Evolutionary conservation across 441 rosid genomes (phyloP), one percentile per base, ranked within the genome.

Genomic region (Euphorbia schlechtendalii): DNA sequence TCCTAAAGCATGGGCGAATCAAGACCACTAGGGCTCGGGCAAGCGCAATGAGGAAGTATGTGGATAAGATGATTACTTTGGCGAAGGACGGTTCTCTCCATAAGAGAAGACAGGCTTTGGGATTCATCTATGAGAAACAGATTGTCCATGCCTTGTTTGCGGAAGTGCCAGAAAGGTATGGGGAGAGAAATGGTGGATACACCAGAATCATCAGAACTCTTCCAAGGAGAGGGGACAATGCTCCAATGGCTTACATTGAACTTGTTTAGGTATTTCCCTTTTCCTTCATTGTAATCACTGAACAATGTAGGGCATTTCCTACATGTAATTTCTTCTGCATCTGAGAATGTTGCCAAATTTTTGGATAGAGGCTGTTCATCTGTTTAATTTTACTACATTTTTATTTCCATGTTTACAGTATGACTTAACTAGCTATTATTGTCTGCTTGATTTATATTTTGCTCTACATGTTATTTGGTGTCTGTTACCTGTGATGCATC

Each of bases 171-270:
- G 98, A 85, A 1, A 80, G 98, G 67, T 90, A 92, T 27, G 97
- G 98, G 0, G 94, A 88, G 0, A 76, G 97, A 48, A 83, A 90
- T 67, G 98, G 98, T 36, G 98, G 98, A 5, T 92, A 92, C 24
- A 92, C 97, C 8, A 80, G 98, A 70, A 92, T 92, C 67, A 83
- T 90, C 55, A 86, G 97, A 72, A 90, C 96, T 56, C 77, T 92
- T 43, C 97, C 98, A 2, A 82, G 97, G 80, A 74, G 97, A 67
- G 98, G 98, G 27, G 98, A 92, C 71, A 92, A 92, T 82, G 98
- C 98, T 12, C 97, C 98, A 7, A 92, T 92, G 98, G 97, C 98
- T 0, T 92, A 80, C 71, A 86, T 90, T 69, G 98, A 92, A 70
- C 98, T 92, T 79, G 97, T 92, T 56, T 88, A 86, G 83, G 72